A percentile compares a stretch with the other conserved stretches of the same genome.
Evolutionary conservation across 164 flowering plant genomes (phyloP).

Genomic region (Malania oleifera): DNA sequence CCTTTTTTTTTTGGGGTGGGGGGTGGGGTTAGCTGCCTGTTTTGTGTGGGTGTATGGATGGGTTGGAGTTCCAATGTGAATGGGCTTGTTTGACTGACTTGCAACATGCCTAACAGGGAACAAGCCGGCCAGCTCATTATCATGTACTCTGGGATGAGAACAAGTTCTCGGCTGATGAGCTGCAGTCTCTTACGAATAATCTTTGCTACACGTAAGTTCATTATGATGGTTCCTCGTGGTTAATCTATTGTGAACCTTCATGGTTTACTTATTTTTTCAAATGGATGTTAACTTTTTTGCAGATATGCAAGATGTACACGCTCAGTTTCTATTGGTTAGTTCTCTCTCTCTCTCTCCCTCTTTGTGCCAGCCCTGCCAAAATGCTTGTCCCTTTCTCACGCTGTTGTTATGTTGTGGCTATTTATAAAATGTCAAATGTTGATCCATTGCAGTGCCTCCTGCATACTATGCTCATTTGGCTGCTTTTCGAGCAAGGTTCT

Average conservation of each 20-base stretch:
- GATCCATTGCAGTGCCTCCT: constrained; percentile 75
- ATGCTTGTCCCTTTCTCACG: background rate
- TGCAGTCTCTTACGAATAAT: constrained; percentile 65
- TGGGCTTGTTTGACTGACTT: background rate
- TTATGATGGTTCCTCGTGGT: too few relatives aligned
- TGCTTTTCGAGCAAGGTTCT: constrained; percentile 76
- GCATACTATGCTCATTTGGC: constrained; percentile 84
- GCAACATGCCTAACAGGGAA: constrained; percentile 37
- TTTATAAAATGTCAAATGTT: too few relatives aligned
- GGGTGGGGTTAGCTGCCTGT: background rate
- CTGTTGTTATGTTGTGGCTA: too few relatives aligned
- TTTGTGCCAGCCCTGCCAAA: too few relatives aligned
- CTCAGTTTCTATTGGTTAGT: constrained; percentile 74
- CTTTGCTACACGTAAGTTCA: constrained; percentile 29
- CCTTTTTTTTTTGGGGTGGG: background rate
- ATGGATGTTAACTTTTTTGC: constrained; percentile 11
- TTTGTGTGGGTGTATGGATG: background rate
- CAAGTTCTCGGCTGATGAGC: constrained; percentile 64
- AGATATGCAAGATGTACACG: constrained; percentile 87
- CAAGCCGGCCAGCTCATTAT: constrained; percentile 75
- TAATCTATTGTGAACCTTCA: too few relatives aligned
- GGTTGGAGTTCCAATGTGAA: background rate
- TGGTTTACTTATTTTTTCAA: background rate
- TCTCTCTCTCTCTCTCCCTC: background rate
- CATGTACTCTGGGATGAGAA: constrained; percentile 81